Base-by-base conservation (phyloP, 2,329 filamentous ascomycete species). In the Paraphoma chrysanthemicola region DNA sequence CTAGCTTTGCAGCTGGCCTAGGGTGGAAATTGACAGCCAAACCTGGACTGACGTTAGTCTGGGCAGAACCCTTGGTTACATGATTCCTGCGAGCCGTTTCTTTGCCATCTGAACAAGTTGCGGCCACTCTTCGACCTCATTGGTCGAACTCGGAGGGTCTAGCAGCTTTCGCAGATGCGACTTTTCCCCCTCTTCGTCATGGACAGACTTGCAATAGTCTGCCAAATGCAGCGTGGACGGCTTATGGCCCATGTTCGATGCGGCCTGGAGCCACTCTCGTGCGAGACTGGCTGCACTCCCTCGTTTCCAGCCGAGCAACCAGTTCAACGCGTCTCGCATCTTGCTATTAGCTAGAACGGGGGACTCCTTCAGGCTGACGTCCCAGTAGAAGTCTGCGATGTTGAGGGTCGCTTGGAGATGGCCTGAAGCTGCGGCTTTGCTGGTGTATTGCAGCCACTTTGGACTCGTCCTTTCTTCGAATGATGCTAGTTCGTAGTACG, bases 361-460 rank as follows among this genome's bases (percentile, higher is more conserved):
- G 9, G 62, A 51, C 1, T 62, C 57, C 3, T 56, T 43, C 5
- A 41, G 29, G 54, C 77, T 76, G 54, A 74, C 72, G 28, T 73
- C 59, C 2, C 66, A 72, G 56, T 82, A 81, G 63, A 78, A 82
- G 16, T 67, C 56, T 1, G 66, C 79, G 9, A 82, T 65, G 10
- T 72, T 56, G 36, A 74, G 70, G 29, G 72, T 74, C 8, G 80
- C 78, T 51, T 73, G 71, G 6, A 65, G 54, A 48, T 80, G 73
- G 1, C 77, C 74, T 6, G 75, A 75, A 10, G 76, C 73, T 3
- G 80, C 80, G 2, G 80, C 79, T 70, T 81, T 82, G 33, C 70
- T 81, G 50, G 77, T 77, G 58, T 78, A 76, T 54, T 74, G 74
- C 8, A 82, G 65, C 80, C 80, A 82, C 2, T 71, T 63, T 31